phyloP scores from a whole-genome alignment of 768 basidiomycete species.

The Clavaria fumosa region DNA sequence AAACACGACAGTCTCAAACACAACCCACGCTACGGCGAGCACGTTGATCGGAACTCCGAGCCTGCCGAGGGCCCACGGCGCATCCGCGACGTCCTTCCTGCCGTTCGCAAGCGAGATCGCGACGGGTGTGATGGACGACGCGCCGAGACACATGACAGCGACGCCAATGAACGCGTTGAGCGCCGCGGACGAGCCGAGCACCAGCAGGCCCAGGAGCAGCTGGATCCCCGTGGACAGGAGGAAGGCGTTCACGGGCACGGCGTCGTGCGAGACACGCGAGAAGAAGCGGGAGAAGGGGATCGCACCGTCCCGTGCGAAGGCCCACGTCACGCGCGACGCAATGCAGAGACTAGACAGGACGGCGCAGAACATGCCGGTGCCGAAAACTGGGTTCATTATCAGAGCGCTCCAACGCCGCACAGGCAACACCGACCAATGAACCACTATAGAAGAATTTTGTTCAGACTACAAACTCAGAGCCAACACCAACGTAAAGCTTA shows the following conservation, averaged over 20 bases:
- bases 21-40: constrained; percentile 41
- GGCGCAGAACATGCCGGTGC: constrained; percentile 42
- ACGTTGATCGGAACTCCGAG: constrained; percentile 32
- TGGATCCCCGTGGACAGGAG: constrained; percentile 43
- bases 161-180: constrained; percentile 59
- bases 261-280: constrained; percentile 28
- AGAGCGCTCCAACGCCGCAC: no score
- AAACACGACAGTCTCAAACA: constrained; percentile 48
- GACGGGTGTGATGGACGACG: constrained; percentile 50
- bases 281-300: constrained; percentile 39
- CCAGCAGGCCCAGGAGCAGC: constrained; percentile 44
- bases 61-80: constrained; percentile 35
- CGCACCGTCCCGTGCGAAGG: constrained; percentile 52
- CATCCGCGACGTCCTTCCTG: constrained; percentile 28
- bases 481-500: constrained; percentile 15
- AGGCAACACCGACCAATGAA: constrained; percentile 23
- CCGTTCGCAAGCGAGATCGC: constrained; percentile 33
- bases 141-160: constrained; percentile 47
- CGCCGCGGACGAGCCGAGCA: constrained; percentile 43
- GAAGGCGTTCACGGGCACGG: constrained; percentile 46
- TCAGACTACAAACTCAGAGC: no score
- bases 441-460: constrained; percentile 14
- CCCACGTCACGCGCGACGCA: constrained; percentile 56
- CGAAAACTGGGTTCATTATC: constrained; percentile 28
- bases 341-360: constrained; percentile 54